Evolutionary conservation across 2,329 filamentous ascomycete species (phyloP).

Genomic region (Paracoccidioides brasiliensis): DNA sequence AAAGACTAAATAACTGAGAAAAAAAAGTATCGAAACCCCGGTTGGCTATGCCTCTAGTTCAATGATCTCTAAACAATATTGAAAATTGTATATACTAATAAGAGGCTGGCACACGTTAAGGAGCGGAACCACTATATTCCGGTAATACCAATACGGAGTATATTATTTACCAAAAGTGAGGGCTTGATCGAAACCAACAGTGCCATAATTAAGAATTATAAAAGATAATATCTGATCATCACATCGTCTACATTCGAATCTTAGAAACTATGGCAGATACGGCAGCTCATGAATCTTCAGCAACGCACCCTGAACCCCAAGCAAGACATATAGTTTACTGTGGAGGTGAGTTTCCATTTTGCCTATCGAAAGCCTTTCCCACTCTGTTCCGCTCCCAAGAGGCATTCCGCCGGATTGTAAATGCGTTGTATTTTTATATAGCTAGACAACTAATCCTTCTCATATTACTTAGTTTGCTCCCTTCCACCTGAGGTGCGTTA

Average conservation of each 20-base stretch:
- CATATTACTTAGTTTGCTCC: constrained; percentile 41
- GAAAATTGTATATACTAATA: too few relatives aligned
- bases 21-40: too few relatives aligned
- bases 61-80: too few relatives aligned
- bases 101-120: too few relatives aligned
- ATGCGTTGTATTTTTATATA: neutral
- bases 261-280: constrained; percentile 9
- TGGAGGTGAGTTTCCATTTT: constrained; percentile 36
- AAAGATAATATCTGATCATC: too few relatives aligned
- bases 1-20: too few relatives aligned
- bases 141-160: too few relatives aligned
- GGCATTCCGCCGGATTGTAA: neutral
- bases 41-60: too few relatives aligned
- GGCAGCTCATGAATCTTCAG: constrained; percentile 5
- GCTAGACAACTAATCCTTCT: constrained; percentile 4
- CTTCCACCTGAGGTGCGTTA: constrained; percentile 53
- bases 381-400: neutral
- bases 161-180: neutral
- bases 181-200: neutral
- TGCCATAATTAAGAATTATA: neutral
- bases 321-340: constrained; percentile 49
- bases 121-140: too few relatives aligned
- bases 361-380: neutral
- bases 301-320: constrained; percentile 24
- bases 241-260: neutral